phyloP scores from a whole-genome alignment of 1,284 basidiomycete genomes.

The Tilletia indica region DNA sequence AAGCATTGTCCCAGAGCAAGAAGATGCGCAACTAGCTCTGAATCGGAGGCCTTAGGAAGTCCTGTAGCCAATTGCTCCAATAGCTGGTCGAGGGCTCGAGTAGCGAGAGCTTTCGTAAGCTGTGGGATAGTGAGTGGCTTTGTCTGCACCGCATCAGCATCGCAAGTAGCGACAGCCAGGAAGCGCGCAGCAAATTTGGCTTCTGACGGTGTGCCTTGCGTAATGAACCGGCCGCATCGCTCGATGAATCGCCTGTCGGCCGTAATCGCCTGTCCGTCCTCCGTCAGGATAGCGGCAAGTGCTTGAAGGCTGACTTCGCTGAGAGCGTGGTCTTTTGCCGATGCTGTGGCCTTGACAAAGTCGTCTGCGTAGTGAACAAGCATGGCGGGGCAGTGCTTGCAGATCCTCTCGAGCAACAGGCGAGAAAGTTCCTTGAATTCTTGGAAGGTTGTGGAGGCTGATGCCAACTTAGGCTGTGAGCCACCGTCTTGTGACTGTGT shows the following conservation, averaged over 20 bases:
- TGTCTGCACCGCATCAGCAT: neutral
- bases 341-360: conserved; percentile 64
- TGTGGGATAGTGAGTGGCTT: conserved; percentile 23
- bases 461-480: neutral
- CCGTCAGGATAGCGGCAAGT: conserved; percentile 28
- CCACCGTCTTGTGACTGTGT: conserved; percentile 3
- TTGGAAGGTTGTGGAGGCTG: neutral
- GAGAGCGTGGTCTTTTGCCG: conserved; percentile 59
- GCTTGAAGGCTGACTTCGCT: conserved; percentile 62
- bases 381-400: conserved; percentile 74
- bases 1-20: conserved; percentile 75
- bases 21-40: conserved; percentile 68
- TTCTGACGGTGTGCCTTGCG: conserved; percentile 67
- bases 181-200: conserved; percentile 86
- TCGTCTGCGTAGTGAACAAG: conserved; percentile 73
- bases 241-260: conserved; percentile 62
- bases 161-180: conserved; percentile 54
- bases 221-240: conserved; percentile 65
- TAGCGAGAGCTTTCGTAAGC: conserved; percentile 19
- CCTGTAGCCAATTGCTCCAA: conserved; percentile 64
- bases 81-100: conserved; percentile 33
- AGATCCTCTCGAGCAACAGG: conserved; percentile 62
- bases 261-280: conserved; percentile 29
- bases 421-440: conserved; percentile 7
- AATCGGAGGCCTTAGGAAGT: conserved; percentile 63